These are phyloP conservation scores for Rhinocladiella similis DNA, from an alignment of 2,329 filamentous ascomycete species.

Conservation along the genomic window DNA sequence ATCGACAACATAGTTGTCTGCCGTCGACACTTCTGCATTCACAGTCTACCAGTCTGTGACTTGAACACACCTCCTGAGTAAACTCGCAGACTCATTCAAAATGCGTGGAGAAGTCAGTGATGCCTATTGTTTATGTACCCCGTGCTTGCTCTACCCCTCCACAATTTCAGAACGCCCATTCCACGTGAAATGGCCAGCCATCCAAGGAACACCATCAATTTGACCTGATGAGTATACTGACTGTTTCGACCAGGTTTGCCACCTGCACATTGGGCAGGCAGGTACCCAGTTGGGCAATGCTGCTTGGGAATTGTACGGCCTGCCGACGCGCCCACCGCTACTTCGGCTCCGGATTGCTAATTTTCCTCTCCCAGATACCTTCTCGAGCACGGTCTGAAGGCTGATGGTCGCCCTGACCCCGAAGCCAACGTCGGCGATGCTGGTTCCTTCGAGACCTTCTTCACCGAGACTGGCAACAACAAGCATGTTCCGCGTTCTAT, in stretches of 20 bases:
- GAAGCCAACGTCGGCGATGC: conserved; percentile 54
- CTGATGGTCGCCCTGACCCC: conserved; percentile 60
- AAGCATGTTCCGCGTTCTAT: conserved; percentile 70
- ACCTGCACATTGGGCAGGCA: conserved; percentile 69
- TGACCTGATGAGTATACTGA: conserved; percentile 9
- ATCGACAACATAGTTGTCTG: not conserved
- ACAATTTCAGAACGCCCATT: conserved; percentile 5
- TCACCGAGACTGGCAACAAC: conserved; percentile 62
- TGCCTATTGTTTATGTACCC: conserved; percentile 4
- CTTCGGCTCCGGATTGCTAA: conserved; percentile 29
- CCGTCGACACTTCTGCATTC: not conserved
- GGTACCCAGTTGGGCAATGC: conserved; percentile 68
- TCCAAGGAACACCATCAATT: not conserved
- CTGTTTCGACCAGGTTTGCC: conserved; percentile 54
- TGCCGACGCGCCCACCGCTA: conserved; percentile 29
- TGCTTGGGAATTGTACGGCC: conserved; percentile 66
- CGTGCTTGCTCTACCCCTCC: conserved; percentile 15
- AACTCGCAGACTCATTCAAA: conserved; percentile 2
- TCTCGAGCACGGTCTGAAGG: conserved; percentile 64
- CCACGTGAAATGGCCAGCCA: not conserved
- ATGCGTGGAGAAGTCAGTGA: conserved; percentile 23
- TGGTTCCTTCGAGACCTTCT: conserved; percentile 66
- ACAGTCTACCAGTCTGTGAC: not conserved
- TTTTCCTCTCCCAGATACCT: conserved; percentile 54
- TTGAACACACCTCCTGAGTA: not conserved